Evolutionary conservation across 805 yeast species (phyloP).

Genomic region (Sungouiozyma ichnusensis): DNA sequence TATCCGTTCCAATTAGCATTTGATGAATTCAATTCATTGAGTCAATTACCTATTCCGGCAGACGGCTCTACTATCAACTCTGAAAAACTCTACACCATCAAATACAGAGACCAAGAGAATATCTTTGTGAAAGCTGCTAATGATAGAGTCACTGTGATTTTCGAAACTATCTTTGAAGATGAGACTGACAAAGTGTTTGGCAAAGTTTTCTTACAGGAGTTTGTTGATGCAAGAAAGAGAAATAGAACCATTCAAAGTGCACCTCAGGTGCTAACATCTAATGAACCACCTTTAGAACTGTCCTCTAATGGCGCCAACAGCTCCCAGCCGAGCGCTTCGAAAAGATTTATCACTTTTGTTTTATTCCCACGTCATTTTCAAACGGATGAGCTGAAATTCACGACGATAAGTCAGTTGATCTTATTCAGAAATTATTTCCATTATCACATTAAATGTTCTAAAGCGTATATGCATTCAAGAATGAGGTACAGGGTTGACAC

Average conservation of each 20-base stretch:
- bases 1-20: constrained; percentile 90
- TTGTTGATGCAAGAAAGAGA: constrained; percentile 90
- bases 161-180: constrained; percentile 89
- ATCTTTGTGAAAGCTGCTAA: constrained; percentile 84
- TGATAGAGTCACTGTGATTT: constrained; percentile 94
- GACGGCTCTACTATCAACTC: constrained; percentile 17
- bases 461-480: constrained; percentile 96
- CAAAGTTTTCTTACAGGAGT: constrained; percentile 82
- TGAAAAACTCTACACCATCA: constrained; percentile 33
- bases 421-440: constrained; percentile 95
- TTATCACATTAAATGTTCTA: constrained; percentile 95
- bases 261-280: constrained; percentile 91
- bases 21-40: constrained; percentile 59
- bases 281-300: constrained; percentile 90
- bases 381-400: constrained; percentile 35
- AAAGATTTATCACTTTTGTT: constrained; percentile 51
- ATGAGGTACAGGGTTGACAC: constrained; percentile 94
- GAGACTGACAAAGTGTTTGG: constrained; percentile 92
- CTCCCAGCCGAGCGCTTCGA: constrained; percentile 28
- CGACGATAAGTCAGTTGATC: constrained; percentile 71
- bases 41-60: constrained; percentile 25
- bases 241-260: constrained; percentile 93
- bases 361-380: constrained; percentile 83
- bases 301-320: constrained; percentile 20
- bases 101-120: constrained; percentile 88